phyloP scores from a whole-genome alignment of 805 yeast species.

The Jamesozyma hellenica region DNA sequence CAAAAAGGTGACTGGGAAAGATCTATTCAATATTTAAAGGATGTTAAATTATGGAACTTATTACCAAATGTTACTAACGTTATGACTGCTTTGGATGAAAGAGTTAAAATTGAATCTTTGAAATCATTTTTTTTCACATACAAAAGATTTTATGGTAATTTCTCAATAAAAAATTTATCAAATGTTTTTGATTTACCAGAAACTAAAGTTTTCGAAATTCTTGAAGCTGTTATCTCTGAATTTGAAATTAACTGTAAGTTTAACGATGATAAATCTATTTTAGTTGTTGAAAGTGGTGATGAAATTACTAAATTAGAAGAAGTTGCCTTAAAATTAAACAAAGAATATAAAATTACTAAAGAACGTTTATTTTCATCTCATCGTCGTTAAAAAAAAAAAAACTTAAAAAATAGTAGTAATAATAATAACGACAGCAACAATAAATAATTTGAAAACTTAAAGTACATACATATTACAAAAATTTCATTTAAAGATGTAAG shows the following conservation, averaged over 20 bases:
- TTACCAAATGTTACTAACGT: slow-evolving; percentile 59
- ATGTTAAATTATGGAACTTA: slow-evolving; percentile 70
- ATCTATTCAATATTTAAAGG: slow-evolving; percentile 53
- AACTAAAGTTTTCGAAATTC: slow-evolving; percentile 47
- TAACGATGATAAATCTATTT: slow-evolving; percentile 51
- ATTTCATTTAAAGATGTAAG: too few species aligned
- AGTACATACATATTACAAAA: background rate
- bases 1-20: slow-evolving; percentile 84
- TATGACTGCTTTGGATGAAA: slow-evolving; percentile 60
- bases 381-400: slow-evolving; percentile 8
- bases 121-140: slow-evolving; percentile 87
- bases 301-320: slow-evolving; percentile 81
- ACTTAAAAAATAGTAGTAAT: too few species aligned
- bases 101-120: slow-evolving; percentile 81
- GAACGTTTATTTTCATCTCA: slow-evolving; percentile 26
- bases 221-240: slow-evolving; percentile 64
- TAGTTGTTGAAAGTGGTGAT: slow-evolving; percentile 65
- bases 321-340: slow-evolving; percentile 64
- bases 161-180: slow-evolving; percentile 59
- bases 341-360: slow-evolving; percentile 27
- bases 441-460: background rate
- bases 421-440: too few species aligned
- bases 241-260: slow-evolving; percentile 68
- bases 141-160: slow-evolving; percentile 62
- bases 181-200: slow-evolving; percentile 54